A percentile compares a stretch with the other conserved stretches of the same genome.
Evolutionary conservation across 2,329 filamentous ascomycete species (phyloP).

Genomic region (Claviceps citrina): DNA sequence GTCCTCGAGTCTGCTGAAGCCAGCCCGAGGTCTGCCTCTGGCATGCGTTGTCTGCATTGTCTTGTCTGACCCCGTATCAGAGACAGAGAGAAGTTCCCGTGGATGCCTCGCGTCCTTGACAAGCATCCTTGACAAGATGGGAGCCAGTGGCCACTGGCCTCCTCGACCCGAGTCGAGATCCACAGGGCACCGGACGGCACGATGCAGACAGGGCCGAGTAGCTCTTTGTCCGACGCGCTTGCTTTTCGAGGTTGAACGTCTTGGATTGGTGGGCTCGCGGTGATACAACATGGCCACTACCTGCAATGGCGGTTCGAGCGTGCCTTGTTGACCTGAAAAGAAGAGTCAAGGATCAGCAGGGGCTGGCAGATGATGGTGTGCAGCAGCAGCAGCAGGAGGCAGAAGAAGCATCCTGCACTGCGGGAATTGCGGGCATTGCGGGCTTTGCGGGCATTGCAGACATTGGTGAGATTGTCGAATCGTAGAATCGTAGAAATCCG

Average conservation of each 20-base stretch:
- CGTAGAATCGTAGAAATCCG: too few relatives aligned
- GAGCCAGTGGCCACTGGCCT: not conserved
- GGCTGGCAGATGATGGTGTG: too few relatives aligned
- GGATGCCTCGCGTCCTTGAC: not conserved
- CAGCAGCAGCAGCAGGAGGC: too few relatives aligned
- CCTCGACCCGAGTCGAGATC: not conserved
- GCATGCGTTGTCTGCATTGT: not conserved
- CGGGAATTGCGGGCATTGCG: too few relatives aligned
- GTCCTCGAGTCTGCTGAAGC: not conserved
- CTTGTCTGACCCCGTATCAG: not conserved
- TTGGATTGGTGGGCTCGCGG: not conserved
- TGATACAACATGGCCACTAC: not conserved
- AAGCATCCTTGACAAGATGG: not conserved
- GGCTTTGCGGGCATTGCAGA: too few relatives aligned
- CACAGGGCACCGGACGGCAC: not conserved
- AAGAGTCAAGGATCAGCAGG: too few relatives aligned
- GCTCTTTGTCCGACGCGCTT: not conserved
- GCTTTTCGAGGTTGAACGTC: not conserved
- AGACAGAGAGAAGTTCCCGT: not conserved
- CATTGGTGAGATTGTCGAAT: too few relatives aligned
- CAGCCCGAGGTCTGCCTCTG: not conserved
- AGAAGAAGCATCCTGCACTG: too few relatives aligned
- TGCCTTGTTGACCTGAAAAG: not conserved
- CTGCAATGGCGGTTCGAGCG: not conserved
- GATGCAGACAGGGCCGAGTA: not conserved